A percentile compares a stretch with the other conserved stretches of the same genome.
Conservation (phyloP, 2,329 filamentous ascomycete genomes). For the Fusarium sp. region DNA sequence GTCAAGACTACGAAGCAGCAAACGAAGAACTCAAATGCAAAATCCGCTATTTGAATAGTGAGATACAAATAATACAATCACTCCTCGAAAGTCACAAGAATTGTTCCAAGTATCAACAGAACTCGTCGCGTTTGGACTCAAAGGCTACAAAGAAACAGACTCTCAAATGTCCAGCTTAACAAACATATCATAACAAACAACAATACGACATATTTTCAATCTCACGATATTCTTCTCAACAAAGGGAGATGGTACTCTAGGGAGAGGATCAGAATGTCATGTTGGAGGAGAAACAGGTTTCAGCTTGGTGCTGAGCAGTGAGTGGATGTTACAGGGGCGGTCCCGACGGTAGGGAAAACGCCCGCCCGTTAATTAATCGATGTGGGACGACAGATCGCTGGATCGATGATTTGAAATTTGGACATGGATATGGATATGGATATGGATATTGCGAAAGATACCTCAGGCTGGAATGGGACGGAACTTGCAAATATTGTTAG, state of each 20-base stretch:
- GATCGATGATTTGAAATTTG: neutral
- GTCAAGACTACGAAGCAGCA: neutral
- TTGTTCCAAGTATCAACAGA: neutral
- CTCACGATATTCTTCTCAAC: no score
- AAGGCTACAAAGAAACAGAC: neutral
- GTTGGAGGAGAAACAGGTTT: neutral
- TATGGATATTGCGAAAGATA: neutral
- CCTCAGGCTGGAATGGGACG: neutral
- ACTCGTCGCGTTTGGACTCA: rapidly evolving
- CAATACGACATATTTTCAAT: no score
- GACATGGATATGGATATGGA: neutral
- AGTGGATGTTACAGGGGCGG: neutral
- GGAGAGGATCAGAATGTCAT: no score
- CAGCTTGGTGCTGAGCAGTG: neutral
- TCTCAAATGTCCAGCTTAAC: neutral
- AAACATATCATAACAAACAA: rapidly evolving
- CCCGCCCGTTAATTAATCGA: neutral
- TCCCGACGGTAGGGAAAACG: neutral
- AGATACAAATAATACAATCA: neutral
- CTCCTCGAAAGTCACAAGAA: slow-evolving; percentile 4
- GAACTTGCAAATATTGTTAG: neutral
- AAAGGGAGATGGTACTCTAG: no score
- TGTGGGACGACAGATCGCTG: neutral
- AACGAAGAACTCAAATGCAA: slow-evolving; percentile 1
- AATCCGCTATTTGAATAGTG: neutral